Evolutionary conservation across 106 monocot species (phyloP).

Genomic region (Iris macrosiphon): DNA sequence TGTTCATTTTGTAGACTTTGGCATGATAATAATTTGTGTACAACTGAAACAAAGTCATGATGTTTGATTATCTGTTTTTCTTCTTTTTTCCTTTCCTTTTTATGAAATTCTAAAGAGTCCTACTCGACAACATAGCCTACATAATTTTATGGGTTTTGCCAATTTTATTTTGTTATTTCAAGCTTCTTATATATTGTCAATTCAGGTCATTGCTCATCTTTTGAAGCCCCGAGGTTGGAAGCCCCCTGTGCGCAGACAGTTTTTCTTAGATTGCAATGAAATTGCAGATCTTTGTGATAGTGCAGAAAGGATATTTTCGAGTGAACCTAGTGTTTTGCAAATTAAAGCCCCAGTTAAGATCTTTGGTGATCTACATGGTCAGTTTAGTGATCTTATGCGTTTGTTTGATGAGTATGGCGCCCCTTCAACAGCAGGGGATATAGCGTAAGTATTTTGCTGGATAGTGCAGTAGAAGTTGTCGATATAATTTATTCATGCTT

Average conservation of each 20-base stretch:
- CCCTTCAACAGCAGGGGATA: slow-evolving; percentile 97
- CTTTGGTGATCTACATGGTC: slow-evolving; percentile 97
- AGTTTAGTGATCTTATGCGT: slow-evolving; percentile 99
- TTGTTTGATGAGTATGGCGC: slow-evolving; percentile 99
- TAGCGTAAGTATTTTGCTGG: slow-evolving; percentile 60
- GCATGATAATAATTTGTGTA: background rate
- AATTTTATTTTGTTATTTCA: slow-evolving; percentile 1
- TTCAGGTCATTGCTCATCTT: slow-evolving; percentile 87
- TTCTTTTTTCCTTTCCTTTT: background rate
- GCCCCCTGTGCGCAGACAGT: slow-evolving; percentile 90
- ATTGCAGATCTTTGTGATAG: slow-evolving; percentile 96
- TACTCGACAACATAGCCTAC: background rate
- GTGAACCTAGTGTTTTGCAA: slow-evolving; percentile 90
- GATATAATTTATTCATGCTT: background rate
- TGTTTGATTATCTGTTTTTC: background rate
- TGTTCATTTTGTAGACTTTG: background rate
- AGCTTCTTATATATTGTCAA: slow-evolving; percentile 15
- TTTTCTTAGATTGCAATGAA: slow-evolving; percentile 97
- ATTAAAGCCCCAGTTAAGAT: slow-evolving; percentile 97
- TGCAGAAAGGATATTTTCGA: slow-evolving; percentile 90
- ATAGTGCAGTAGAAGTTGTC: background rate
- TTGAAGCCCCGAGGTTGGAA: slow-evolving; percentile 99
- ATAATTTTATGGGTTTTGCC: background rate
- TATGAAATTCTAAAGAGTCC: background rate
- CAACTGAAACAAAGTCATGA: background rate